Evolutionary conservation across 805 yeast genomes (phyloP).

Genomic region (Candida stauntonica): DNA sequence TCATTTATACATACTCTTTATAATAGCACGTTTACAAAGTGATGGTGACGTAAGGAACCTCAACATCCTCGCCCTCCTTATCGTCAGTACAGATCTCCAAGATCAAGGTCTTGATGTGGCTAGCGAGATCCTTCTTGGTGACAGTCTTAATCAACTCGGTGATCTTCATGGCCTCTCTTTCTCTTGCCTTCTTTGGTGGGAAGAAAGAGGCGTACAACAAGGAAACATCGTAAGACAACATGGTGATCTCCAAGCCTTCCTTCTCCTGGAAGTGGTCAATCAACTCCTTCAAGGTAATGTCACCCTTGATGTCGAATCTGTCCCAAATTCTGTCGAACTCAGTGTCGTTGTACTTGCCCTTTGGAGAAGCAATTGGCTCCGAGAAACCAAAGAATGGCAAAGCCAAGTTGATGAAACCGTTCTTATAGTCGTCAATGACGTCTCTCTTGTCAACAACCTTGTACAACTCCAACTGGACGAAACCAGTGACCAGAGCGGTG

Average conservation of each 20-base stretch:
- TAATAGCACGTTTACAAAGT: constrained; percentile 34
- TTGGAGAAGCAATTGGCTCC: constrained; percentile 86
- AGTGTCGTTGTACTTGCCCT: constrained; percentile 75
- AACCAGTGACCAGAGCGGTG: constrained; percentile 95
- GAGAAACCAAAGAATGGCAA: constrained; percentile 95
- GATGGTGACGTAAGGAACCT: constrained; percentile 82
- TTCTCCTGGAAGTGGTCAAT: constrained; percentile 70
- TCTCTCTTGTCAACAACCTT: constrained; percentile 77
- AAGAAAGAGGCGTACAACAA: constrained; percentile 88
- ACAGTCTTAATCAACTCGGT: constrained; percentile 79
- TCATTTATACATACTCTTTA: too few species aligned
- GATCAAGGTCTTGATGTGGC: constrained; percentile 70
- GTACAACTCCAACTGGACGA: constrained; percentile 86
- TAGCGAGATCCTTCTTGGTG: constrained; percentile 75
- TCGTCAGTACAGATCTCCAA: constrained; percentile 94
- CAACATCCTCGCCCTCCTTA: constrained; percentile 89
- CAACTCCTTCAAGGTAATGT: constrained; percentile 69
- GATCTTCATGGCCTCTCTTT: constrained; percentile 61
- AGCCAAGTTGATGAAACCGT: constrained; percentile 89
- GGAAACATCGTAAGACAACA: constrained; percentile 90
- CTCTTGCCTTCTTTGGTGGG: constrained; percentile 86
- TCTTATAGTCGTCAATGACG: constrained; percentile 81
- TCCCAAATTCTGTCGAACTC: constrained; percentile 92
- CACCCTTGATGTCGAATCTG: constrained; percentile 77
- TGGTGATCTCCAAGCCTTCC: constrained; percentile 83